Conservation (phyloP, 495 filamentous ascomycete genomes). For the Penicillium macrosclerotiorum region DNA sequence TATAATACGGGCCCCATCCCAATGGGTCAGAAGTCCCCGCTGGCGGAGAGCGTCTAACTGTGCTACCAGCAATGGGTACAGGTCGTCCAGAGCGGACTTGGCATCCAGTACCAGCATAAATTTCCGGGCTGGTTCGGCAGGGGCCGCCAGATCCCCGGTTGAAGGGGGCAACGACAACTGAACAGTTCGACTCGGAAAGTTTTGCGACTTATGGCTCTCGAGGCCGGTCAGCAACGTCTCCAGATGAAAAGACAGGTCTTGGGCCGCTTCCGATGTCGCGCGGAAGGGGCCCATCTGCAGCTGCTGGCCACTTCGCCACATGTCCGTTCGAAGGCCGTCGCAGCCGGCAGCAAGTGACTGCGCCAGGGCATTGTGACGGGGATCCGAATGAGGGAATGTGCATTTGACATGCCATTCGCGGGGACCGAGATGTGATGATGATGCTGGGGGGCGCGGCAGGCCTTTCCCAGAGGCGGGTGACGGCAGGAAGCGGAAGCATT, state of each 20-base stretch:
- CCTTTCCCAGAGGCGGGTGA: not conserved
- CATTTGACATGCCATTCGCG: conserved; percentile 16
- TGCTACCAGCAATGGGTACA: conserved; percentile 18
- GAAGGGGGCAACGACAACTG: too few species aligned
- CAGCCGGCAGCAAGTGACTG: conserved; percentile 19
- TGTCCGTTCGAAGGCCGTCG: conserved; percentile 42
- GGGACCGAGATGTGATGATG: not conserved
- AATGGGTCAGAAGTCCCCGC: conserved; percentile 56
- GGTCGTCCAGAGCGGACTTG: conserved; percentile 7
- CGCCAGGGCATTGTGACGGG: conserved; percentile 15
- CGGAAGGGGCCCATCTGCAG: conserved; percentile 50
- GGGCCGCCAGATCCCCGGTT: not conserved
- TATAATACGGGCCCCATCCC: conserved; percentile 43
- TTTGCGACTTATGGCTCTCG: not conserved
- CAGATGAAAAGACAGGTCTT: conserved; percentile 15
- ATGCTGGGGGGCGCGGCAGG: not conserved
- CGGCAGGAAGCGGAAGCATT: conserved; percentile 12
- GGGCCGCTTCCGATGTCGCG: conserved; percentile 1
- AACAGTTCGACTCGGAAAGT: too few species aligned
- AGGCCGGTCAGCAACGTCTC: conserved; percentile 10
- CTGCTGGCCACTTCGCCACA: conserved; percentile 59
- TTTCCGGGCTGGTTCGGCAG: not conserved
- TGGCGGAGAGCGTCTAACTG: conserved; percentile 59
- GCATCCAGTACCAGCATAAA: conserved; percentile 20
- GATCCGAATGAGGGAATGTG: conserved; percentile 21